Conservation (phyloP, 2,329 filamentous ascomycete species). For the Cladosporium sp. region DNA sequence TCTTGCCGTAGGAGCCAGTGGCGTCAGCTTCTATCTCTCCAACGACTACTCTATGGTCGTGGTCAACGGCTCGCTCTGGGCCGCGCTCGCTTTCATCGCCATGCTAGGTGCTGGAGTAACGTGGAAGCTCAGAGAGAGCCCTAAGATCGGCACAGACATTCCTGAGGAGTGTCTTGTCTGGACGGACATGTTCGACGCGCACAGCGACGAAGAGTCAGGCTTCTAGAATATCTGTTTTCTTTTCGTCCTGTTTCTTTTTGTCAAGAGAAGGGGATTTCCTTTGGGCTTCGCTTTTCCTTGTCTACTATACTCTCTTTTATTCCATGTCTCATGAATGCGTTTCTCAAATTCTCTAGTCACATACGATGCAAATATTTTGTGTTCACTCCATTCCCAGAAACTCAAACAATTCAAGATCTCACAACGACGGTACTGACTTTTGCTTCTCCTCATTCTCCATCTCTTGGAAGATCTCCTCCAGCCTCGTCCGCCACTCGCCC, state of each 20-base stretch:
- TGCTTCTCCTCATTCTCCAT: slow-evolving; percentile 14
- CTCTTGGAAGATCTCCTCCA: slow-evolving; percentile 32
- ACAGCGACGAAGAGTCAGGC: slow-evolving; percentile 33
- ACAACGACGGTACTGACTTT: background rate
- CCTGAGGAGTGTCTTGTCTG: slow-evolving; percentile 45
- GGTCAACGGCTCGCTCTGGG: slow-evolving; percentile 51
- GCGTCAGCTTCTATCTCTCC: slow-evolving; percentile 49
- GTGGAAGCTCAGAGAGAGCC: slow-evolving; percentile 48
- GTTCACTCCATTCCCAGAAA: background rate
- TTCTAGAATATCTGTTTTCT: slow-evolving; percentile 23
- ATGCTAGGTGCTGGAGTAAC: slow-evolving; percentile 46
- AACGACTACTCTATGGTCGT: slow-evolving; percentile 46
- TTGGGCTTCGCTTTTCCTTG: background rate
- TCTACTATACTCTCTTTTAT: background rate
- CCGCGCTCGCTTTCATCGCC: slow-evolving; percentile 44
- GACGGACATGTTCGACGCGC: slow-evolving; percentile 52
- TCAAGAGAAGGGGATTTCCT: background rate
- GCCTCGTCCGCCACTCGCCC: slow-evolving; percentile 31
- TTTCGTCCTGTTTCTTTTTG: background rate
- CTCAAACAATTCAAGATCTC: background rate
- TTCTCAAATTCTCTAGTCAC: background rate
- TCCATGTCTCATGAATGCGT: background rate
- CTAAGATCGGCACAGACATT: slow-evolving; percentile 49
- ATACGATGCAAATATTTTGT: background rate
- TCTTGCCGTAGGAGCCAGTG: slow-evolving; percentile 49